These are phyloP conservation scores for Geopyxis carbonaria DNA, from an alignment of 495 filamentous ascomycete species.

Conservation along the genomic window DNA sequence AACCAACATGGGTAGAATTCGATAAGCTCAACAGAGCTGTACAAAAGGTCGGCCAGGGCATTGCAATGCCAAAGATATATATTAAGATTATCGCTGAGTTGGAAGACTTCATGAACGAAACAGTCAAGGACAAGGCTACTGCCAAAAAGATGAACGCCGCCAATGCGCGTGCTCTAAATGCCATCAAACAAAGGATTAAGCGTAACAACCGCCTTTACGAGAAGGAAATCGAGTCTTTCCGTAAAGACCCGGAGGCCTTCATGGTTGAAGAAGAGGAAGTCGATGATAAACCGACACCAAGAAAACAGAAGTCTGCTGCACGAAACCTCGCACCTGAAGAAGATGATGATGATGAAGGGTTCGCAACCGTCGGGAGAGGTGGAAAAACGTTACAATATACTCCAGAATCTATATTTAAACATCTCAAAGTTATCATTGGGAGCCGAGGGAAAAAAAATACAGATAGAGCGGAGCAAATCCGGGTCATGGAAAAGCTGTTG, in stretches of 20 bases:
- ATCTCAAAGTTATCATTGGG: slow-evolving; percentile 81
- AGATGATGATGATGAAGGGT: slow-evolving; percentile 65
- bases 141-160: slow-evolving; percentile 98
- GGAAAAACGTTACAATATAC: slow-evolving; percentile 79
- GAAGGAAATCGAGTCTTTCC: slow-evolving; percentile 70
- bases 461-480: slow-evolving; percentile 83
- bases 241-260: slow-evolving; percentile 64
- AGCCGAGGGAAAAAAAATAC: slow-evolving; percentile 98
- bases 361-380: slow-evolving; percentile 67
- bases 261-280: slow-evolving; percentile 64
- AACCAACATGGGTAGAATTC: slow-evolving; percentile 46
- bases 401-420: slow-evolving; percentile 94
- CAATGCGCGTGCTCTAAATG: slow-evolving; percentile 83
- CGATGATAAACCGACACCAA: slow-evolving; percentile 28
- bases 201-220: slow-evolving; percentile 95
- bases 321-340: slow-evolving; percentile 28
- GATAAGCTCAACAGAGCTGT: slow-evolving; percentile 93
- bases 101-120: slow-evolving; percentile 90
- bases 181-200: slow-evolving; percentile 90
- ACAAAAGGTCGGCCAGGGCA: slow-evolving; percentile 54
- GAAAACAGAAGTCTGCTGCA: slow-evolving; percentile 34
- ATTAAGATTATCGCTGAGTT: slow-evolving; percentile 84
- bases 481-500: slow-evolving; percentile 87
- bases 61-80: slow-evolving; percentile 71
- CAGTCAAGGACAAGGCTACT: slow-evolving; percentile 86